phyloP scores from a whole-genome alignment of 768 basidiomycete species.

The Mycena kentingensis region DNA sequence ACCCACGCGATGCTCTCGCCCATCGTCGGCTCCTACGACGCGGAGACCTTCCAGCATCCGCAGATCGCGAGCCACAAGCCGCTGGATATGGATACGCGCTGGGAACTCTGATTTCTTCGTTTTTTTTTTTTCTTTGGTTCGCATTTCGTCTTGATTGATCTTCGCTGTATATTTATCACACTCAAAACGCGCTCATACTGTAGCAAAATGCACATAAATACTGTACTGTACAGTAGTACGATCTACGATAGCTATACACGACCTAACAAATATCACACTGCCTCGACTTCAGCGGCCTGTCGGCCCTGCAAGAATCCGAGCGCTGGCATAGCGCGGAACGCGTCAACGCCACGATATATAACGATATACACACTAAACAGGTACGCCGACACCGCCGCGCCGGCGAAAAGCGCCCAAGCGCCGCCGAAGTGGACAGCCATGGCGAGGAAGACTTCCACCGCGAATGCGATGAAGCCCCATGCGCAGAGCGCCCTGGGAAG shows the following conservation, averaged over 20 bases:
- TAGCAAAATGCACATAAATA: too few relatives aligned
- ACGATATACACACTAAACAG: too few relatives aligned
- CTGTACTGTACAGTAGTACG: too few relatives aligned
- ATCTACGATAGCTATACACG: too few relatives aligned
- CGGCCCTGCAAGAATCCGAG: too few relatives aligned
- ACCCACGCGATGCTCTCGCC: slow-evolving; percentile 3
- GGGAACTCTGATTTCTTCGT: slow-evolving; percentile 2
- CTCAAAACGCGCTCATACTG: too few relatives aligned
- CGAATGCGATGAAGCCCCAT: slow-evolving; percentile 44
- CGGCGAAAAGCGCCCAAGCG: neutral
- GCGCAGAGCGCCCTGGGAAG: slow-evolving; percentile 55
- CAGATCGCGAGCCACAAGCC: slow-evolving; percentile 19
- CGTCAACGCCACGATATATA: too few relatives aligned
- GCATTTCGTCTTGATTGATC: neutral
- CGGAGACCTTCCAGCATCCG: slow-evolving; percentile 20
- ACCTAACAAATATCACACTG: too few relatives aligned
- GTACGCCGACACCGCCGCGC: too few relatives aligned
- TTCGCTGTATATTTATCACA: neutral
- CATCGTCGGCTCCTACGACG: slow-evolving; percentile 5
- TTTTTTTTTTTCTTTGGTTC: neutral
- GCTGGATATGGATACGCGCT: slow-evolving; percentile 10
- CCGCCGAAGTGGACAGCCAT: neutral
- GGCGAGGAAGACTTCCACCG: slow-evolving; percentile 7
- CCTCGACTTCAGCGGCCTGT: too few relatives aligned
- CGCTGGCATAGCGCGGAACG: too few relatives aligned